Percentiles rank a stretch among this genome's conserved stretches.
Evolutionary conservation across 108 stramenopile genomes (phyloP).

Genomic region (Skeletonema potamos): DNA sequence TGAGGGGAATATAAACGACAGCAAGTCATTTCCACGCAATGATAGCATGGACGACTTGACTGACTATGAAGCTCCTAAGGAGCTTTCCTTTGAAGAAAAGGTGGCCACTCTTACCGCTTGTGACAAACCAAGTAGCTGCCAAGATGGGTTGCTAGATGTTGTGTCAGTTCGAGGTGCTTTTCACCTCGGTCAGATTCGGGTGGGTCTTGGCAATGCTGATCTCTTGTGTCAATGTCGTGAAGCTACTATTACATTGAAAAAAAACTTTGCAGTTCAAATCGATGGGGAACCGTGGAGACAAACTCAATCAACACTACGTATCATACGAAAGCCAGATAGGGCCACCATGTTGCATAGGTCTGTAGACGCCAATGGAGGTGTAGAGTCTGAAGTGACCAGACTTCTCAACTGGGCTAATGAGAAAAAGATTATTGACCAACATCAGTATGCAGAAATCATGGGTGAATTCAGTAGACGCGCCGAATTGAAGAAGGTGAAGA

Average conservation of each 20-base stretch:
- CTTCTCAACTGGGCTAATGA: conserved; percentile 82
- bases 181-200: conserved; percentile 88
- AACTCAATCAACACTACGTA: conserved; percentile 48
- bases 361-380: conserved; percentile 63
- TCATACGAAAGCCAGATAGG: conserved; percentile 63
- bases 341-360: conserved; percentile 81
- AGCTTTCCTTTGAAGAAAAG: conserved; percentile 48
- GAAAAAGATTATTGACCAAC: conserved; percentile 56
- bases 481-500: conserved; percentile 49
- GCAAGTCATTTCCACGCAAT: conserved; percentile 34
- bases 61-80: conserved; percentile 5
- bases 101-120: conserved; percentile 58
- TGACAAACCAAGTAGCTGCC: conserved; percentile 72
- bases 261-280: conserved; percentile 80
- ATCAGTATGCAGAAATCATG: conserved; percentile 61
- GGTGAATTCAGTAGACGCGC: conserved; percentile 84
- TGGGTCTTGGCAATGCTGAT: conserved; percentile 80
- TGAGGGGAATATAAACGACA: conserved; percentile 22
- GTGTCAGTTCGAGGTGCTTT: conserved; percentile 82
- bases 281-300: conserved; percentile 93
- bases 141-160: conserved; percentile 87
- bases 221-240: conserved; percentile 80
- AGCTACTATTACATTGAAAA: conserved; percentile 64
- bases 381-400: conserved; percentile 80
- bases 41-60: conserved; percentile 67